Evolutionary conservation across 371 early-diverging fungal species (phyloP), one percentile per base, ranked within the genome.

Genomic region (Mucor circinelloides): DNA sequence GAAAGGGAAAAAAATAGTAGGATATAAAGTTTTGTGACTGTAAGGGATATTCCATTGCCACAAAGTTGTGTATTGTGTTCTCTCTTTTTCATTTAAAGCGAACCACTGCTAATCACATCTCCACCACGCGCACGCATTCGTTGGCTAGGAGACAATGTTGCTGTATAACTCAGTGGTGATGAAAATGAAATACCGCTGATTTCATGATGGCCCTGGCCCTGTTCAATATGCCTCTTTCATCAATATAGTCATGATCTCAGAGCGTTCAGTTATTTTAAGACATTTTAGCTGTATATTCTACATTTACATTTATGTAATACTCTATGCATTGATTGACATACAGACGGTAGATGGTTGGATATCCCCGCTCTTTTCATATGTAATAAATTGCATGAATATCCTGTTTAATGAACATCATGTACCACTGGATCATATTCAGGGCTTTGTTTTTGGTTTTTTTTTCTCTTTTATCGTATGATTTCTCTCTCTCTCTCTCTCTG

Each of bases 111-210:
- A 19, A 42, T 52, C 69, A 55, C 60, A 44, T 50, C 38, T 69
- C 31, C 7, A 44, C 54, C 69, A 69, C 69, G 69, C 64, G 69
- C 42, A 30, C 69, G 42, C 42, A 64, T 64, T 23, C 60, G 64
- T 69, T 69, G 69, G 69, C 19, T 54, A 55, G 42, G 60, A 69
- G 19, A 38, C 23, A 19, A 27, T 46, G 15, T 31, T 19, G 15
- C 31, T 30, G 28, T 15, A 64, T 32, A 56, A 56, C 56, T 56
- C 56, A 32, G 52, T 52, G 52, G 13, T 27, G 15, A 27, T 13
- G 15, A 8, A 12, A 52, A 52, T 52, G 52, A 27, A 52, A 52
- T 27, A 15, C 52, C 52, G 52, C 23, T 27, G 17, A 40, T 40
- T 15, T 40, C 40, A 40, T 40, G 40, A 52, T 27, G 23, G 52